These are phyloP conservation scores for Gossypium longicalyx DNA, from an alignment of 345 rosid species.

Conservation along the genomic window DNA sequence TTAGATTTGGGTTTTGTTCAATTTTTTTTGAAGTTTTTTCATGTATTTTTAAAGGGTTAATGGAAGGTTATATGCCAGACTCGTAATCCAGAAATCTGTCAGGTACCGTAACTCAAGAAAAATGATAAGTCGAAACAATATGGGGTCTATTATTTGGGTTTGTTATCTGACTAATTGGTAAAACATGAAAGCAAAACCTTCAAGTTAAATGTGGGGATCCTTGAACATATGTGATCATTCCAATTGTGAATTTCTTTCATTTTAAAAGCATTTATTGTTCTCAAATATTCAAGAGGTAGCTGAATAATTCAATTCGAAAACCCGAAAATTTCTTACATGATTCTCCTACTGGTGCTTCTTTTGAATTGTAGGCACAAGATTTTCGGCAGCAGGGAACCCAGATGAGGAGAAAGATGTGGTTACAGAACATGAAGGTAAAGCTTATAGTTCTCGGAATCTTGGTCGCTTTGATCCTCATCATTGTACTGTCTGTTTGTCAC, in stretches of 20 bases:
- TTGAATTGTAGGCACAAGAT: constrained; percentile 55
- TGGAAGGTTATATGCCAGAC: background rate
- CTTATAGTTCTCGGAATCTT: constrained; percentile 54
- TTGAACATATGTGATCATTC: background rate
- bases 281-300: background rate
- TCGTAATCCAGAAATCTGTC: background rate
- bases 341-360: background rate
- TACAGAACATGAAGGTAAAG: constrained; percentile 69
- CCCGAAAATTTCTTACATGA: background rate
- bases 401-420: constrained; percentile 78
- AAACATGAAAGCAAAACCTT: background rate
- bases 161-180: background rate
- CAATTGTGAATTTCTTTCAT: background rate
- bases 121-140: background rate
- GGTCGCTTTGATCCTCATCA: constrained; percentile 56
- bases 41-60: background rate
- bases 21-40: background rate
- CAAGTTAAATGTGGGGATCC: background rate
- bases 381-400: constrained; percentile 63
- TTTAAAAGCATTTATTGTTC: background rate
- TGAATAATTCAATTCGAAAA: background rate
- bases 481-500: constrained; percentile 43
- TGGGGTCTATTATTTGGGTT: background rate
- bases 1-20: background rate
- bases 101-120: background rate